Conservation (phyloP, 768 basidiomycete species). For the Mycena olivaceomarginata region DNA sequence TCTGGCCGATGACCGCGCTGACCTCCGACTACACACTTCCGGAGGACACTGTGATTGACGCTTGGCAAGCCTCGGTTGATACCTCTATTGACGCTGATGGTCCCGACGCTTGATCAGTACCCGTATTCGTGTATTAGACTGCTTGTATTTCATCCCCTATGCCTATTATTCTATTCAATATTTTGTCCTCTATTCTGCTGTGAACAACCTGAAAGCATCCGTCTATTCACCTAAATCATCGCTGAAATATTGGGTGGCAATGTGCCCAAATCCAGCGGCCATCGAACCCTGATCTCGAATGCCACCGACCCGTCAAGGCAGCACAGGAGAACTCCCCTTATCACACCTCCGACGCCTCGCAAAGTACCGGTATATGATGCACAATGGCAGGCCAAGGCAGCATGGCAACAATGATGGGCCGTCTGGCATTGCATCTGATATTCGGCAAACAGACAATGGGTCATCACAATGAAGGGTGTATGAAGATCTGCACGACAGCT, state of each 20-base stretch:
- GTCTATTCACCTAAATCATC: no score
- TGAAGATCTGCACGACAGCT: neutral
- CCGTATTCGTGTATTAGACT: neutral
- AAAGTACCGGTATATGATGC: no score
- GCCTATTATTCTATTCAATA: neutral
- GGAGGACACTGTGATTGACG: conserved; percentile 7
- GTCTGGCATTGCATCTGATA: neutral
- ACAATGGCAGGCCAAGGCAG: neutral
- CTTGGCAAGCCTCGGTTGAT: conserved; percentile 4
- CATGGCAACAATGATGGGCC: neutral
- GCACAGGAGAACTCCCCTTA: no score
- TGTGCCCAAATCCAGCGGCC: no score
- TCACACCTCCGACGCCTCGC: no score
- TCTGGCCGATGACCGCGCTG: neutral
- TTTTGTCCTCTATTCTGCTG: neutral
- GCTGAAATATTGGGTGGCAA: no score
- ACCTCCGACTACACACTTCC: neutral
- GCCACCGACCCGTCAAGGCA: no score
- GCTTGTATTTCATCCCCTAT: no score
- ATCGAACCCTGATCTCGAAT: no score
- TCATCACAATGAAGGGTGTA: neutral
- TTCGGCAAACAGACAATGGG: neutral
- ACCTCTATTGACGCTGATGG: neutral
- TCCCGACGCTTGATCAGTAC: neutral
- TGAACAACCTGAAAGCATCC: no score